Base-by-base conservation (phyloP, 116 monocot genomes). In the Dioscorea cayenensis region DNA sequence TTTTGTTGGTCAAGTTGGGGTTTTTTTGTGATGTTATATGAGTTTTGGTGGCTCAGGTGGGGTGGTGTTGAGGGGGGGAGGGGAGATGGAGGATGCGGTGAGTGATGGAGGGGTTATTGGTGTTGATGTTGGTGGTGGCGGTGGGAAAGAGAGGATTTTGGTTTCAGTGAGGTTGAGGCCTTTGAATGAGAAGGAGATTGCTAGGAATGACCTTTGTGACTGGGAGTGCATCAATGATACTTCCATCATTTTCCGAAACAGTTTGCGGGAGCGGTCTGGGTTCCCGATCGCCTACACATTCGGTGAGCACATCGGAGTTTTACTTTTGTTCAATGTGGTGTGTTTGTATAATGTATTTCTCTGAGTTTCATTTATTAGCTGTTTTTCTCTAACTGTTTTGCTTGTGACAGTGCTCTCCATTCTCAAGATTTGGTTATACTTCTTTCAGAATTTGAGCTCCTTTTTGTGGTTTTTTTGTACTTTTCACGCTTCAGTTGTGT, bases 81-180 rank as follows among this genome's bases (percentile, higher is more conserved):
- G 85, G 22, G 92, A 89, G 74, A 19, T 85, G 78, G 70, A 49
- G 76, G 43, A 28, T 25, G 76, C 71, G 81, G 87, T 85, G 67
- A 72, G 22, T 22, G 61, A 27, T 43, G 50, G 70, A 76, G 71
- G 71, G 28, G 14, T 51, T 29, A 23, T 78, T 50, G 68, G 63
- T 37, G 75, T 76, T 4, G 68, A 69, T 43, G 12, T 43, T 43
- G 43, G 43, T 43, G 3, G 43, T 43, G 43, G 18, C 36, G 65
- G 14, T 28, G 22, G 63, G 61, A 49, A 73, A 70, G 99, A 99
- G 87, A 99, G 66, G 84, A 99, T 99, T 65, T 63, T 89, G 25
- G 99, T 99, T 20, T 91, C 99, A 8, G 94, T 94, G 85, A 89
- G 99, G 75, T 68, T 99, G 87, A 81, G 99, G 81, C 99, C 99